phyloP scores from a whole-genome alignment of 257 asterid species.

The Catharanthus roseus region DNA sequence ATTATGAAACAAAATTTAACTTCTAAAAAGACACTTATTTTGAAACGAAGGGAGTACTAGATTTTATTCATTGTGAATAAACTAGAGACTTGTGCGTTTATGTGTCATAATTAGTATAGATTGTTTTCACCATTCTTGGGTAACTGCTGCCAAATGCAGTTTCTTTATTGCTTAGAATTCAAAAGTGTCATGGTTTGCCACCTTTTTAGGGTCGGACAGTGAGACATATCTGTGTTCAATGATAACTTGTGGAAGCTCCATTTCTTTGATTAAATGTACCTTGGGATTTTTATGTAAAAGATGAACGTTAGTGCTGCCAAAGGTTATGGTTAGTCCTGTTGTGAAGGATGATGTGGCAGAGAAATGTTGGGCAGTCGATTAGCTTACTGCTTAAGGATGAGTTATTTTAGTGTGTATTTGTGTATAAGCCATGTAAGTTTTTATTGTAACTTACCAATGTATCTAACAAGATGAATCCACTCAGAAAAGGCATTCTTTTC shows the following conservation, averaged over 20 bases:
- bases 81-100: neutral
- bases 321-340: neutral
- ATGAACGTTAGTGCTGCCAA: neutral
- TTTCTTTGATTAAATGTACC: neutral
- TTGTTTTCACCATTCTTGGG: neutral
- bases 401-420: neutral
- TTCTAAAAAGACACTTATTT: too few species aligned
- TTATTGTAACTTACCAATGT: neutral
- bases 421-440: neutral
- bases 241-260: neutral
- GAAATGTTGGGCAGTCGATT: neutral
- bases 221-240: neutral
- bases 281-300: neutral
- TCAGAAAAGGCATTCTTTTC: neutral
- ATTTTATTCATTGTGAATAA: too few species aligned
- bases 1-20: too few species aligned
- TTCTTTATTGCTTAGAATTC: neutral
- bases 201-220: neutral
- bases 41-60: too few species aligned
- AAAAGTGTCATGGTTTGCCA: neutral
- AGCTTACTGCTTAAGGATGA: neutral
- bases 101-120: neutral
- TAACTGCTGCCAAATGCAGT: neutral
- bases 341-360: neutral
- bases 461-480: neutral